Evolutionary conservation across 768 basidiomycete genomes (phyloP), one percentile per base, ranked within the genome.

Genomic region (Leccinum aurantiacum): DNA sequence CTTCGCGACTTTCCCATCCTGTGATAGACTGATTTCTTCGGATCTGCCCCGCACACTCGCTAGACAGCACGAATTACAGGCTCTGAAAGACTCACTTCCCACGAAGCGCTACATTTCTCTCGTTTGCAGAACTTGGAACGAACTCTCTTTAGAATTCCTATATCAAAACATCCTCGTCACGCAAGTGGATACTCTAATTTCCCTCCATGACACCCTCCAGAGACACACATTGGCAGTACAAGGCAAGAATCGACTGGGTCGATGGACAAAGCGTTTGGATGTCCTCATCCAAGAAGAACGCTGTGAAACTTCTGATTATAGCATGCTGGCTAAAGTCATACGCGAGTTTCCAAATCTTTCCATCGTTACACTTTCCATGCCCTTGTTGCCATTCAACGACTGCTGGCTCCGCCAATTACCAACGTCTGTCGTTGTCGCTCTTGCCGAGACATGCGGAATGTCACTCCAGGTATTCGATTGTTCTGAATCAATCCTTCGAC

Each of bases 191-290:
- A 25, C 54, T n/a, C 58, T 73, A 4, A 37, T 53, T 41, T 59
- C 64, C 17, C 61, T 71, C 24, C 29, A 59, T 9, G 48, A 53
- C 33, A 60, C 67, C 10, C 58, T 71, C 19, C 52, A 64, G 48
- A 59, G 47, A 47, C 50, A 52, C 11, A 9, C 57, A 25, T 54
- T 54, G 49, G 57, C 53, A 50, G 14, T 55, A 25, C 53, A 54
- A 29, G 35, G 49, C 49, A 60, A 47, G 44, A 59, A 49, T 44
- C 47, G 56, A 25, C 55, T 61, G 11, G 71, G 69, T 29, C 65
- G 67, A 67, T 71, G 71, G 71, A 64, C 71, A 22, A 71, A 53
- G 53, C 60, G 71, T 33, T 57, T 71, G 29, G 71, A 71, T 53
- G 58, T 71, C 10, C 48, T 69, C 51, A 63, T 73, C 22, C 55